Evolutionary conservation across 2,329 filamentous ascomycete genomes (phyloP), one percentile per base, ranked within the genome.

Genomic region (Achaetomium macrosporum): DNA sequence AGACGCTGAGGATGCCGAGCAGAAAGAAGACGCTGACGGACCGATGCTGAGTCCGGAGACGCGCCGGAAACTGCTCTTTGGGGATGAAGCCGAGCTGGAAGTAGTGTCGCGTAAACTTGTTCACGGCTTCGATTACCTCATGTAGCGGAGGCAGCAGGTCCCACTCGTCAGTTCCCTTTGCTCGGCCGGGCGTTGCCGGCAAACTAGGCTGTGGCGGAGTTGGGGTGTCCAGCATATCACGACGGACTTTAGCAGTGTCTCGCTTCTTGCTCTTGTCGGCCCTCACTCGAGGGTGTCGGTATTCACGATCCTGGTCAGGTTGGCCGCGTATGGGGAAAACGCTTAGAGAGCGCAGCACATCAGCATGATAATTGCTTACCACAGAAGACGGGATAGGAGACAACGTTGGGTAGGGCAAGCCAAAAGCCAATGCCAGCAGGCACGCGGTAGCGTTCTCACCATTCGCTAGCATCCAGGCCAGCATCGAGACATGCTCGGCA

Each of bases 61-160:
- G 69, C 20, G 72, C 66, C 1, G 72, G 68, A 48, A 82, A 81
- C 47, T 71, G 66, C 20, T 75, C 68, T 64, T 79, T 81, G 5
- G 75, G 76, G 33, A 82, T 76, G 60, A 83, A 83, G 20, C 79
- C 76, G 7, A 82, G 73, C 63, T 83, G 79, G 57, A 82, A 81
- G 61, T 79, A 83, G 58, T 80, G 72, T 7, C 68, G 68, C 1
- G 73, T 79, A 58, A 83, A 81, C 40, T 71, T 73, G 53, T 76
- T 68, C 54, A 81, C 73, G 6, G 72, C 76, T 45, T 81, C 77
- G 20, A 81, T 68, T 47, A 81, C 70, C 41, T 76, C 73, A 1
- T 69, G 63, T 15, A 79, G 60, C 1, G 75, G 73, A 11, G 78
- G 77, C 13, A 82, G 66, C 3, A 71, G 65, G 10, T 75, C 72